Evolutionary conservation across 2,329 filamentous ascomycete species (phyloP), one percentile per base, ranked within the genome.

Genomic region (Scortechinia acanthostroma): DNA sequence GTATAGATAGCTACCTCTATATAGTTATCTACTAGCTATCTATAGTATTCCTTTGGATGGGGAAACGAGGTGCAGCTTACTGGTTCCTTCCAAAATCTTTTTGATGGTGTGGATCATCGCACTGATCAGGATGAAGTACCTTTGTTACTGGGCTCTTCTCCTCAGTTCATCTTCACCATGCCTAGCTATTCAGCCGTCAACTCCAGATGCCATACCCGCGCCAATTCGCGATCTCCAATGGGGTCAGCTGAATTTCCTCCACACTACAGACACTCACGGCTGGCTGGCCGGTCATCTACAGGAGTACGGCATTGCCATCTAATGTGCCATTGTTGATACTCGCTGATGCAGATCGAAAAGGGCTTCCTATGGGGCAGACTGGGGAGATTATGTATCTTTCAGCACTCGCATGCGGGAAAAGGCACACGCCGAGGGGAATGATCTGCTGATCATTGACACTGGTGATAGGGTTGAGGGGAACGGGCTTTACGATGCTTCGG

Each of bases 341-440:
- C 22, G n/a, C 22, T 42, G 15, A 20, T 28, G 21, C 22, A n/a
- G n/a, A n/a, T n/a, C n/a, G n/a, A n/a, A 21, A 50, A 89, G 86
- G 67, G 75, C 89, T 2, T 91, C 93, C 48, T 98, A 94, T 64
- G 91, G 88, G 4, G 91, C 89, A 42, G 93, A 98, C 63, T 97
- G 93, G 90, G 93, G 93, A 47, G 93, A 98, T 66, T 98, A 97
- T 64, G 77, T 97, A 55, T 96, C 91, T 4, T 96, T 98, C 59
- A 80, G 90, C 23, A 73, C 84, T 25, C 89, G 91, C 58, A 80
- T 98, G 73, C 85, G 80, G 46, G 75, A 80, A 52, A 83, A 79
- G 57, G 89, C 90, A 46, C 87, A 96, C 57, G 76, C 80, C 1
- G 74, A 83, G 45, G 90, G 89, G 40, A 79, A 78, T 21, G 93